Evolutionary conservation across 2,329 filamentous ascomycete genomes (phyloP).

Genomic region (Setomelanomma holmii): DNA sequence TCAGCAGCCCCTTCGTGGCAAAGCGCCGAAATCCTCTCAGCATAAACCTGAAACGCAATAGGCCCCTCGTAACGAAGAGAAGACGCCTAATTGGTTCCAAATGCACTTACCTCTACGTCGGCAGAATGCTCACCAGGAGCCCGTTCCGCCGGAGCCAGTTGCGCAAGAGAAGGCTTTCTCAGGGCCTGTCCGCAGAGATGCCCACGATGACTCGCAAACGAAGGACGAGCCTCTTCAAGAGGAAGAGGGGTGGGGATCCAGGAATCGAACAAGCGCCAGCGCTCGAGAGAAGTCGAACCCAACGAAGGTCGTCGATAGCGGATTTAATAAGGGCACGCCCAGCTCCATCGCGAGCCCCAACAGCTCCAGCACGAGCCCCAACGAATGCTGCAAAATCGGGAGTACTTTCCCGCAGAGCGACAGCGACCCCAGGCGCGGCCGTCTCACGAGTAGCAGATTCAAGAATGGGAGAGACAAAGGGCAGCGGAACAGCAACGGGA

Average conservation of each 20-base stretch:
- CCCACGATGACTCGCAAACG: constrained; percentile 3
- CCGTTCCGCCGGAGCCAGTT: constrained; percentile 16
- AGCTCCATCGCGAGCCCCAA: neutral
- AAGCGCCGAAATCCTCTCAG: constrained; percentile 22
- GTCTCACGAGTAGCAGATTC: neutral
- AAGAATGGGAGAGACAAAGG: neutral
- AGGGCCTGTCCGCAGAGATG: constrained; percentile 15
- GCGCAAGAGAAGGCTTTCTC: constrained; percentile 16
- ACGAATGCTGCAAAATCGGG: neutral
- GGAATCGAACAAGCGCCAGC: constrained; percentile 12
- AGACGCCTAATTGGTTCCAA: constrained; percentile 14
- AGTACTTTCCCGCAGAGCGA: neutral
- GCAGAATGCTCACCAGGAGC: constrained; percentile 20
- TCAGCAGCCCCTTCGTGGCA: constrained; percentile 17
- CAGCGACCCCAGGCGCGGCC: neutral
- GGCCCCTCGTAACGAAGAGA: constrained; percentile 23
- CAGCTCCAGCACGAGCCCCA: constrained; percentile 3
- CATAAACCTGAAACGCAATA: constrained; percentile 25
- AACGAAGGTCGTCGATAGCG: neutral
- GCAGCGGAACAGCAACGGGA: neutral
- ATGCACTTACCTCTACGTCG: constrained; percentile 23
- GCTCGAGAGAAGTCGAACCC: constrained; percentile 8
- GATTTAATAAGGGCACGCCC: neutral
- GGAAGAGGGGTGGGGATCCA: no score
- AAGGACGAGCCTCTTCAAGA: neutral